Base-by-base conservation (phyloP, 1,284 basidiomycete genomes). In the Xerocomus amazonicus region DNA sequence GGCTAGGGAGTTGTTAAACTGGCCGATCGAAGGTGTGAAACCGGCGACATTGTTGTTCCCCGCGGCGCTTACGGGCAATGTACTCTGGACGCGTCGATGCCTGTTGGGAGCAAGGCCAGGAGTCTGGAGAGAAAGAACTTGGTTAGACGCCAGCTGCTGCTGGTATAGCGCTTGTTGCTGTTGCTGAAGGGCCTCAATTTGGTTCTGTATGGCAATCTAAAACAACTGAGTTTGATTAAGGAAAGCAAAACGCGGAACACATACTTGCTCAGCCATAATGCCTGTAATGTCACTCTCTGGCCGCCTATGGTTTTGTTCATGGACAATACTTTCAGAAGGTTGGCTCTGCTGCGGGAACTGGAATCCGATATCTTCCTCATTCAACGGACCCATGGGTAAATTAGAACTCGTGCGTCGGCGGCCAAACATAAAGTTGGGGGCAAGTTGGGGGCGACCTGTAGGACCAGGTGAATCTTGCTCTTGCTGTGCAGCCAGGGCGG, bases 51-150 rank as follows among this genome's bases (percentile, higher is more conserved):
- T 56, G 56, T 72, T 68, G 47, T 74, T 69, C 43, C 68, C 72
- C 10, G 70, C 65, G 52, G 81, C 74, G 46, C 79, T 75, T 67
- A 83, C 77, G 9, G 87, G 87, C 9, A 85, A 77, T 23, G 85
- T 90, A 61, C 92, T 95, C 67, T 96, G 93, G 9, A 96, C 90
- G 44, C 95, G 88, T 51, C 94, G 83, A 65, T 97, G 94, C 51
- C 72, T 70, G 55, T 73, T 76, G n/a, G 84, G 83, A 40, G 75
- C 83, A 52, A 90, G 74, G 6, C 87, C 86, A 37, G 84, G 72
- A 45, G 82, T 81, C 66, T 84, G 80, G 71, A 85, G 80, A 49
- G 85, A 81, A 43, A 89, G 72, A 53, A 84, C 81, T 57, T 82
- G 84, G 60, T 83, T 87, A 26, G 84, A 87, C 13, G 87, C 87